Evolutionary conservation across 139 green algal genomes (phyloP).

Genomic region (Trebouxia sp.): DNA sequence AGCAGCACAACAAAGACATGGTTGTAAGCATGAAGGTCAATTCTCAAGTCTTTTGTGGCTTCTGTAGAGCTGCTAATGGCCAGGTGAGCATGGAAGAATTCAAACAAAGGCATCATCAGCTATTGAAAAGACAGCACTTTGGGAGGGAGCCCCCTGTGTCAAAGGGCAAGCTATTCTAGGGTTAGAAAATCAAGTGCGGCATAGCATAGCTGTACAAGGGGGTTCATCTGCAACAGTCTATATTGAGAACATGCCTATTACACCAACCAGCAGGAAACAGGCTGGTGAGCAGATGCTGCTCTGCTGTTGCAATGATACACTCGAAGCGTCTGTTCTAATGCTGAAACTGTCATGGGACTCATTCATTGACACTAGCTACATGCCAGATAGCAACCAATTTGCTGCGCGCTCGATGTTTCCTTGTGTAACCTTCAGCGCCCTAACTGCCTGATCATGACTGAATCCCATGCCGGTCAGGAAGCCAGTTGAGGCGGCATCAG

Average conservation of each 20-base stretch:
- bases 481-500: slow-evolving; percentile 4
- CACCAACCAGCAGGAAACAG: no score
- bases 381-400: slow-evolving; percentile 39
- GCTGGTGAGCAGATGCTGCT: no score
- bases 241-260: no score
- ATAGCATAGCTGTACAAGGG: no score
- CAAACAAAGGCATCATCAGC: slow-evolving; percentile 47
- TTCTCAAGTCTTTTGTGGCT: not conserved
- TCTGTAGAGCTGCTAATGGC: slow-evolving; percentile 66
- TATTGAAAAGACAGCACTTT: slow-evolving; percentile 70
- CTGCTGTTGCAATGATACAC: no score
- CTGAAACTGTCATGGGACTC: no score
- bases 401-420: slow-evolving; percentile 50
- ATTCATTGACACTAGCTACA: no score
- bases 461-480: slow-evolving; percentile 53
- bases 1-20: not conserved
- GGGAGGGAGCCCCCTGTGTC: slow-evolving; percentile 32
- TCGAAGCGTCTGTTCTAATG: no score
- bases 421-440: slow-evolving; percentile 41
- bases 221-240: no score
- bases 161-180: not conserved
- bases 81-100: slow-evolving; percentile 67
- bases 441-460: slow-evolving; percentile 31
- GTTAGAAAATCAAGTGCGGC: not conserved
- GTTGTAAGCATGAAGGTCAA: not conserved